Evolutionary conservation across 176 grass and related monocot genomes (phyloP).

Genomic region (Carex scoparia): DNA sequence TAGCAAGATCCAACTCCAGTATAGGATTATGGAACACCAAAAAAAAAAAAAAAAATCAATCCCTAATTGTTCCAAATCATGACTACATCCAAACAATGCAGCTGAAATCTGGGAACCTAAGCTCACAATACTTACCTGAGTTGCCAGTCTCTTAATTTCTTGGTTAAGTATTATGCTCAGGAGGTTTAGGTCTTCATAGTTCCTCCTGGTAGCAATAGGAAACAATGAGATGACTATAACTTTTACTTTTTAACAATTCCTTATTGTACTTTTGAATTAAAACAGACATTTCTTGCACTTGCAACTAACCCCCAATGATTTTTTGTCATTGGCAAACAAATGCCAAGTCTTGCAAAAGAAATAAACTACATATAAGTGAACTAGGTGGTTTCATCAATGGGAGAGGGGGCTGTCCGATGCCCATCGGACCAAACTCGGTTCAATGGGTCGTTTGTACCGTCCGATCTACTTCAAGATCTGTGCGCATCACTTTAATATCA

Average conservation of each 20-base stretch:
- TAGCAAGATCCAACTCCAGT: background rate
- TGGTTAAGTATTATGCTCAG: slow-evolving; percentile 89
- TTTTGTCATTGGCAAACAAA: background rate
- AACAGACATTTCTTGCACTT: background rate
- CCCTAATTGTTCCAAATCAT: background rate
- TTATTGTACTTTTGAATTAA: background rate
- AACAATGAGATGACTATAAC: slow-evolving; percentile 19
- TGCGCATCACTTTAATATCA: no score
- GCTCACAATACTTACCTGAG: slow-evolving; percentile 49
- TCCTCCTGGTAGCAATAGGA: slow-evolving; percentile 64
- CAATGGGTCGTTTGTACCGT: no score
- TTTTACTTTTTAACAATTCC: background rate
- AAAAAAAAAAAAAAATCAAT: background rate
- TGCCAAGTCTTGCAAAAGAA: background rate
- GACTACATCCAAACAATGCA: background rate
- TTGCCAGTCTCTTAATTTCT: slow-evolving; percentile 93
- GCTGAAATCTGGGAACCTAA: background rate
- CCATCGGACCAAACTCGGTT: no score
- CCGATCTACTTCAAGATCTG: no score
- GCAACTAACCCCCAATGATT: background rate
- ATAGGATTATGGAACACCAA: background rate
- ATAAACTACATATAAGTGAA: background rate
- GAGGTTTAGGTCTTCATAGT: slow-evolving; percentile 84
- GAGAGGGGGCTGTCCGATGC: no score
- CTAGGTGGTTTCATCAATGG: background rate